These are phyloP conservation scores for Herpetomonas tarakana DNA, from an alignment of 208 protist genomes.

Conservation along the genomic window DNA sequence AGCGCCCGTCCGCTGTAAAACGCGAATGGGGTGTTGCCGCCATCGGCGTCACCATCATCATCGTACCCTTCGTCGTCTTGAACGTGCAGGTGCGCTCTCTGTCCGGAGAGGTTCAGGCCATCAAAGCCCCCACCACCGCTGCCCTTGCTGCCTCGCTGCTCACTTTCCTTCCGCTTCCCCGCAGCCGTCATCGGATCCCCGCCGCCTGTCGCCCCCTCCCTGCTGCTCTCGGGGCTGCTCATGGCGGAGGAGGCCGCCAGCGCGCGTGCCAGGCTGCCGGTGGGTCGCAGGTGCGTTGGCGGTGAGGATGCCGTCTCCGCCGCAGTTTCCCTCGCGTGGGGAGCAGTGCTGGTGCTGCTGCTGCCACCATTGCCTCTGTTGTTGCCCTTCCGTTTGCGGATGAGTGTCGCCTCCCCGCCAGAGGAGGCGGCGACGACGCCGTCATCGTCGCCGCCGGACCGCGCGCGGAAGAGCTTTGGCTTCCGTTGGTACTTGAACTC, in stretches of 20 bases:
- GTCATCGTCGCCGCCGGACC: constrained; percentile 20
- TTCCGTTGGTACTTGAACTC: constrained; percentile 81
- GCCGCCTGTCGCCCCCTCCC: too few species aligned
- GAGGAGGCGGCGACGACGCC: too few species aligned
- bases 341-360: too few species aligned
- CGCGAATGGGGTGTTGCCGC: not conserved
- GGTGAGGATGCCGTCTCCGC: not conserved
- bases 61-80: too few species aligned
- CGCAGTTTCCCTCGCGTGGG: too few species aligned
- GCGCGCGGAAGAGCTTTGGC: constrained; percentile 73
- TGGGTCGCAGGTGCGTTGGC: constrained; percentile 5
- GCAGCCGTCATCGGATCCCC: too few species aligned
- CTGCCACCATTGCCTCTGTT: too few species aligned
- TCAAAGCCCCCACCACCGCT: constrained; percentile 5
- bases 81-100: constrained; percentile 18
- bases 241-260: not conserved
- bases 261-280: constrained; percentile 8
- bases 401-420: too few species aligned
- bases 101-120: constrained; percentile 15
- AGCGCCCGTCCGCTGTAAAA: constrained; percentile 48
- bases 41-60: constrained; percentile 26
- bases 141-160: not conserved
- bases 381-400: too few species aligned
- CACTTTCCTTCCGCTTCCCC: too few species aligned
- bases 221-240: too few species aligned